Conservation (phyloP, 495 filamentous ascomycete genomes). For the Choiromyces venosus region DNA sequence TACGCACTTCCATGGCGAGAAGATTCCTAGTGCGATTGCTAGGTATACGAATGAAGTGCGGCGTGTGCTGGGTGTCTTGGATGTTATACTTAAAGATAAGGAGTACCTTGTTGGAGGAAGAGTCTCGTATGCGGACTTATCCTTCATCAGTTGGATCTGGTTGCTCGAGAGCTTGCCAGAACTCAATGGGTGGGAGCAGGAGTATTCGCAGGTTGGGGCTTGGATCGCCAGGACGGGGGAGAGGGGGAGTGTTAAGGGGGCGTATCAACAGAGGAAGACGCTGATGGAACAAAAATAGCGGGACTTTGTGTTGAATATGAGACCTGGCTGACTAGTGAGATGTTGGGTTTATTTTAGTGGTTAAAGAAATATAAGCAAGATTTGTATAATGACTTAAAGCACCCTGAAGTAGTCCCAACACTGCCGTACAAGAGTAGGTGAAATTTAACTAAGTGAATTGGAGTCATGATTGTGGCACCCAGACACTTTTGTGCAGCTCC, state of each 20-base stretch:
- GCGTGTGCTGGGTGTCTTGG: conserved; percentile 56
- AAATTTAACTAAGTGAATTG: no score
- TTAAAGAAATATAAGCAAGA: no score
- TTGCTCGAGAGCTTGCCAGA: conserved; percentile 19
- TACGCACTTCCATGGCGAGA: conserved; percentile 51
- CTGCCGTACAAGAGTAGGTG: no score
- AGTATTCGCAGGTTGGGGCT: conserved; percentile 14
- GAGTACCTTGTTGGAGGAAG: conserved; percentile 58
- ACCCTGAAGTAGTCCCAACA: no score
- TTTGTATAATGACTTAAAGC: no score
- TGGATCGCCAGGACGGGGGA: conserved; percentile 12
- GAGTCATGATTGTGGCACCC: no score
- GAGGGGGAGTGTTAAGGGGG: conserved; percentile 13
- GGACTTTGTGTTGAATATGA: no score
- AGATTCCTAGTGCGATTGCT: conserved; percentile 54
- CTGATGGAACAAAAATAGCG: no score
- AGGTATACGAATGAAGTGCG: conserved; percentile 58
- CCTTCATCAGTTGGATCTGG: conserved; percentile 56
- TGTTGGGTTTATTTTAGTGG: no score
- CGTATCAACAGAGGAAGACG: no score
- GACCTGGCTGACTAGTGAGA: no score
- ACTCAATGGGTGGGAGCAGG: conserved; percentile 9
- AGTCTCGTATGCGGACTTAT: conserved; percentile 55
- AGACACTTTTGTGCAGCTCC: no score
- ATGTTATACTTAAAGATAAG: conserved; percentile 49